Evolutionary conservation across 2,329 filamentous ascomycete genomes (phyloP).

Genomic region (Chalaropsis thielavioides): DNA sequence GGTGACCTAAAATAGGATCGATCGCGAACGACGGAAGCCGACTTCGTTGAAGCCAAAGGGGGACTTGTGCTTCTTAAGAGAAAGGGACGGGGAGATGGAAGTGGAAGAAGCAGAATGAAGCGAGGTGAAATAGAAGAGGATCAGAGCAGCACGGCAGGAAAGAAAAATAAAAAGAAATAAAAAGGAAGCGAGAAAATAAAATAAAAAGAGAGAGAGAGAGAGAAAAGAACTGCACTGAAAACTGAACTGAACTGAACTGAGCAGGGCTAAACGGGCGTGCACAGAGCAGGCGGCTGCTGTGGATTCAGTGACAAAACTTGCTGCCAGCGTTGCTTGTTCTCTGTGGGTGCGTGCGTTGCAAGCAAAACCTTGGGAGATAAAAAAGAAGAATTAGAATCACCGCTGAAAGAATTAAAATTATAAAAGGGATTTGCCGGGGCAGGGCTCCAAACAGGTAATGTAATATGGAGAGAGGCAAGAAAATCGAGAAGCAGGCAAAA

Average conservation of each 20-base stretch:
- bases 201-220: not conserved
- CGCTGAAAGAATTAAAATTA: conserved; percentile 9
- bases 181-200: not conserved
- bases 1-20: conserved; percentile 15
- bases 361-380: not conserved
- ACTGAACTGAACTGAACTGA: not conserved
- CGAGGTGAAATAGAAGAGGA: not conserved
- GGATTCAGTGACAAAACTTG: not conserved
- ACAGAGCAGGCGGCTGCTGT: not conserved
- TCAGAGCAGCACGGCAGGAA: not conserved
- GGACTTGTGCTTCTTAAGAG: conserved; percentile 15
- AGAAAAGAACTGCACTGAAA: too few species aligned
- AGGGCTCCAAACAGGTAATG: not conserved
- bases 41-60: conserved; percentile 12
- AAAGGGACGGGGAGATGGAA: conserved; percentile 5
- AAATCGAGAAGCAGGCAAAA: not conserved
- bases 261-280: not conserved
- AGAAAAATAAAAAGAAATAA: not conserved
- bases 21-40: conserved; percentile 13
- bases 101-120: not conserved
- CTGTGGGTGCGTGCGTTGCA: not conserved
- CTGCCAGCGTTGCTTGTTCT: not conserved
- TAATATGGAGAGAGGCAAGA: not conserved
- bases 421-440: conserved; percentile 13
- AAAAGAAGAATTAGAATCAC: not conserved